Percentiles rank a stretch among this genome's conserved stretches.
These are phyloP conservation scores for Coelastrella sp. DNA, from an alignment of 139 green algal genomes.

Conservation along the genomic window DNA sequence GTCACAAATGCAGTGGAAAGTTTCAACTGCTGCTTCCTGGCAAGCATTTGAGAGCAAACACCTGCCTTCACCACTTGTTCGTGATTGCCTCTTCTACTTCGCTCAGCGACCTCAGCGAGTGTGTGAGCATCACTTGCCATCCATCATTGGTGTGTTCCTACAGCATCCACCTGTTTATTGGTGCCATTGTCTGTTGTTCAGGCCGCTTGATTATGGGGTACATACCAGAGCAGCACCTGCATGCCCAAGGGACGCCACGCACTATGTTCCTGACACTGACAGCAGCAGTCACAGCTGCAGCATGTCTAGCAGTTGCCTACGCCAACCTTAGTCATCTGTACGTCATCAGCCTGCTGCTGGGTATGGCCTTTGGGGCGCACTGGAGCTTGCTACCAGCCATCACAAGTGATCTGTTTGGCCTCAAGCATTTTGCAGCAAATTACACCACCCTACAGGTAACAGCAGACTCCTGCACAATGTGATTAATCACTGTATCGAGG, in stretches of 20 bases:
- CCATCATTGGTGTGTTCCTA: background rate
- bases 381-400: constrained; percentile 85
- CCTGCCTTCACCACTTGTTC: background rate
- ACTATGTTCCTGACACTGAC: constrained; percentile 59
- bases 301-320: constrained; percentile 36
- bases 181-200: background rate
- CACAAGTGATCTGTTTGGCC: constrained; percentile 72
- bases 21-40: background rate
- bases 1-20: background rate
- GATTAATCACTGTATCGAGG: background rate
- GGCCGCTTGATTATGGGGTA: constrained; percentile 73
- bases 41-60: background rate
- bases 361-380: constrained; percentile 81
- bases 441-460: constrained; percentile 62
- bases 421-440: constrained; percentile 71
- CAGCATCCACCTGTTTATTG: background rate
- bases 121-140: background rate
- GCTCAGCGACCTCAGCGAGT: background rate
- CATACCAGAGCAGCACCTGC: constrained; percentile 64
- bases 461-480: background rate
- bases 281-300: constrained; percentile 24
- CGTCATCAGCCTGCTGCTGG: constrained; percentile 61
- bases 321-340: constrained; percentile 40
- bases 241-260: constrained; percentile 57
- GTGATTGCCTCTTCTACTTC: background rate